These are phyloP conservation scores for Ceratobasidium sp. DNA, from an alignment of 1,284 basidiomycete species.

Conservation along the genomic window DNA sequence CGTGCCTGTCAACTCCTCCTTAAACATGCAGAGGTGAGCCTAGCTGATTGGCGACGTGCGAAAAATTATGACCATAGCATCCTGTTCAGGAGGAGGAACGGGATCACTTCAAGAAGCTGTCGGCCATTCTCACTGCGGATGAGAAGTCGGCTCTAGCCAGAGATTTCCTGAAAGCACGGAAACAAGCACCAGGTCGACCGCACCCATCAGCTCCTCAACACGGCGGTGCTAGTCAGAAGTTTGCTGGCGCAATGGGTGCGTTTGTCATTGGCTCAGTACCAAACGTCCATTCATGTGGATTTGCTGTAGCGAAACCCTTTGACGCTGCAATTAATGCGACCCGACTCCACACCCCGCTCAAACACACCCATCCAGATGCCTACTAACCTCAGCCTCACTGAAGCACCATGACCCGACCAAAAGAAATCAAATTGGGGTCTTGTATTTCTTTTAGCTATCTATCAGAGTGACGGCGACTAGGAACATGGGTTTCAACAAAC, in stretches of 20 bases:
- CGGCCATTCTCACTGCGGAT: background rate
- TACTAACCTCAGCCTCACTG: too few relatives aligned
- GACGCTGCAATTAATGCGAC: too few relatives aligned
- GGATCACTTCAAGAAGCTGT: background rate
- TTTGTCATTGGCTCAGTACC: background rate
- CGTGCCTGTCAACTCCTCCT: slow-evolving; percentile 1
- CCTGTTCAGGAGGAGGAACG: slow-evolving; percentile 21
- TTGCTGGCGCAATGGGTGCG: background rate
- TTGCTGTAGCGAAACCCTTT: too few relatives aligned
- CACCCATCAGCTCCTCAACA: background rate
- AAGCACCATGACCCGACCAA: too few relatives aligned
- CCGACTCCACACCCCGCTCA: too few relatives aligned
- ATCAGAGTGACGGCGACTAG: too few relatives aligned
- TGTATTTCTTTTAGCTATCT: too few relatives aligned
- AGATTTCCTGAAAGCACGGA: slow-evolving; percentile 4
- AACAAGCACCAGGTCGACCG: background rate
- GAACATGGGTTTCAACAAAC: background rate
- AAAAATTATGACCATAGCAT: too few relatives aligned
- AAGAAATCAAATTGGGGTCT: too few relatives aligned
- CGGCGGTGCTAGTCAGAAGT: background rate
- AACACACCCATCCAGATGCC: too few relatives aligned
- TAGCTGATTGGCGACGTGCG: background rate
- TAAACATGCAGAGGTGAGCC: slow-evolving; percentile 15
- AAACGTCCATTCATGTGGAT: too few relatives aligned
- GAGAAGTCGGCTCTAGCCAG: background rate